phyloP scores from a whole-genome alignment of 371 early-diverging fungal genomes.

The Pancytospora epiphaga region DNA sequence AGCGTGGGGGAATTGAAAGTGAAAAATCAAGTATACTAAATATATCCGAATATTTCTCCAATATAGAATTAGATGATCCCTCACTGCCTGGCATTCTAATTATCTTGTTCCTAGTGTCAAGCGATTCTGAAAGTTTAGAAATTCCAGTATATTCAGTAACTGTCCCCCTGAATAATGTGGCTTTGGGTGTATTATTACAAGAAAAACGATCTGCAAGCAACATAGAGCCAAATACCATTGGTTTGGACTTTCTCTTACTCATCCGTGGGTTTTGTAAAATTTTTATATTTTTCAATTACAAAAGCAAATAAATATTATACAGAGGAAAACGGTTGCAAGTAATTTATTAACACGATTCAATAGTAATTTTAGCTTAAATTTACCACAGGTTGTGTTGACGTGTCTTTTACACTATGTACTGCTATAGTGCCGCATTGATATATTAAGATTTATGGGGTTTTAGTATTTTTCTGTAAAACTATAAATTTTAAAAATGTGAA shows the following conservation, averaged over 20 bases:
- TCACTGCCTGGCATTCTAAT: conserved; percentile 20
- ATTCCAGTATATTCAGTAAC: conserved; percentile 38
- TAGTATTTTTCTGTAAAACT: neutral
- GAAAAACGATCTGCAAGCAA: conserved; percentile 55
- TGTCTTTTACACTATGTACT: too few species aligned
- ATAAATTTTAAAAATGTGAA: neutral
- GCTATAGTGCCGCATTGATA: too few species aligned
- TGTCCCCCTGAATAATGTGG: conserved; percentile 21
- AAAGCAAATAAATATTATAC: neutral
- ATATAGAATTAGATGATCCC: neutral
- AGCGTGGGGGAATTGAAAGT: conserved; percentile 48
- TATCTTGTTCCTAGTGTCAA: conserved; percentile 19
- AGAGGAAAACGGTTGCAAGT: too few species aligned
- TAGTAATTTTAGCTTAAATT: too few species aligned
- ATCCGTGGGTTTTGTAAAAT: neutral
- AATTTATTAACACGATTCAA: too few species aligned
- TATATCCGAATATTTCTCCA: neutral
- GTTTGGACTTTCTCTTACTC: conserved; percentile 32
- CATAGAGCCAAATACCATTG: conserved; percentile 48
- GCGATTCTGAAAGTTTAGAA: conserved; percentile 24
- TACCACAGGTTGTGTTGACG: too few species aligned
- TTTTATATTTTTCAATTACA: conserved; percentile 1
- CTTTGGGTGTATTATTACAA: conserved; percentile 6
- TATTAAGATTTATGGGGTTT: too few species aligned
- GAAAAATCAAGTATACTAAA: conserved; percentile 12